Evolutionary conservation across 192 early-diverging fungal genomes (phyloP), one percentile per base, ranked within the genome.

Genomic region (Rhizoclosmatium globosum): DNA sequence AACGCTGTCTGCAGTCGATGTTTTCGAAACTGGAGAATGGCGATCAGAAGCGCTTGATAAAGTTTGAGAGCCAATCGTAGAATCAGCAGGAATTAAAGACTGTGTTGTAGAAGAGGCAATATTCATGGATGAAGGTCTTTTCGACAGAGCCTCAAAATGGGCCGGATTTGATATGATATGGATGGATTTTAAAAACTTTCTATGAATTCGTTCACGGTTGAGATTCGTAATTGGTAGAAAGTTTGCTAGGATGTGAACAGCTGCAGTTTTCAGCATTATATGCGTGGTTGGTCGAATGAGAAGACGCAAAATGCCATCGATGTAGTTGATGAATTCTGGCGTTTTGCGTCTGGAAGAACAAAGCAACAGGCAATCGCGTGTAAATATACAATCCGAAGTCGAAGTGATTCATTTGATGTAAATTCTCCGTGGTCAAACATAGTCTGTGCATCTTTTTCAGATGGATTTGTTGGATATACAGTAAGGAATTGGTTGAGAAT

Each of bases 201-300:
- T 66, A 56, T 89, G 83, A 4, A 89, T 74, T 15, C 88, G 75
- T 3, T 76, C 47, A 45, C 88, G 53, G 71, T 84, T 89, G 45
- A 77, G 41, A 71, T 86, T 88, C n/a, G 88, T 88, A n/a, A 82
- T 60, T 7, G 84, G 82, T 7, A 89, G 41, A 60, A 85, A 68
- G 23, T 45, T 46, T 19, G 79, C 64, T 7, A 89, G 42, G 53
- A 76, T 60, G 21, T 85, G 82, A 2, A 89, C 60, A 1, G 77
- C 85, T 3, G 83, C 79, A 45, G 74, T 74, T 47, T 85, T 79
- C 4, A 89, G 60, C 17, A 76, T 61, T 31, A 74, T 62, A 38
- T 74, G 15, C 42, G 78, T 73, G 75, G 74, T 2, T 58, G 77
- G 47, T 76, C 58, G 15, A 64, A 42, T 42, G 6, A 89, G 56